Evolutionary conservation across 345 rosid genomes (phyloP), one percentile per base, ranked within the genome.

Genomic region (Bruguiera gymnorhiza): DNA sequence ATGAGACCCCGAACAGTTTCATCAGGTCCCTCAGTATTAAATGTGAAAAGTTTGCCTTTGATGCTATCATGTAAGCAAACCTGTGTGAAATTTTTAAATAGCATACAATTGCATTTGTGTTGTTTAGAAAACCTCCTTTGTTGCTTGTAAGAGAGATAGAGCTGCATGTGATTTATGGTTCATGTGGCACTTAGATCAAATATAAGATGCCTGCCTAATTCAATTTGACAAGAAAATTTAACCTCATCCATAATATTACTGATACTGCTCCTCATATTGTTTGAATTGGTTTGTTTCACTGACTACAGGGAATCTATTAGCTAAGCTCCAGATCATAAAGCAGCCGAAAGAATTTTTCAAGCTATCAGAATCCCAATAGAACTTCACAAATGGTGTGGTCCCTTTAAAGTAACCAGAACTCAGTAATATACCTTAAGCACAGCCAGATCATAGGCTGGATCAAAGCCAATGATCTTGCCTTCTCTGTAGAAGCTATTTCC

Each of bases 401-500:
- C 51, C 59, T 21, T 18, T 50, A 31, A 58, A 52, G 62, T 9
- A 43, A 11, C 50, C 50, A 43, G 1, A 2, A 43, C 18, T 29
- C 23, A 27, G 63, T 5, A 15, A 3, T 58, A 63, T 72, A 79
- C 96, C 97, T 93, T 91, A 67, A 93, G 79, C 15, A 93, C 89
- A 76, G 96, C 97, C 43, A 91, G 81, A 79, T 94, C 97, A 73
- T 85, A 83, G 29, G 91, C 88, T 26, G 86, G 89, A 87, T 91
- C 97, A 73, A 69, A 75, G 31, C 98, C 97, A 23, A 87, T 75
- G 36, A 94, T 72, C 81, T 82, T 85, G 31, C 86, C 97, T 55
- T 85, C 89, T 73, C 70, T 87, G 70, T 59, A 78, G 81, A 94
- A 88, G 80, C 83, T 79, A 62, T 67, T 86, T 58, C 97, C 97